Base-by-base conservation (phyloP, 2,329 filamentous ascomycete genomes). In the Fusarium liriodendri region DNA sequence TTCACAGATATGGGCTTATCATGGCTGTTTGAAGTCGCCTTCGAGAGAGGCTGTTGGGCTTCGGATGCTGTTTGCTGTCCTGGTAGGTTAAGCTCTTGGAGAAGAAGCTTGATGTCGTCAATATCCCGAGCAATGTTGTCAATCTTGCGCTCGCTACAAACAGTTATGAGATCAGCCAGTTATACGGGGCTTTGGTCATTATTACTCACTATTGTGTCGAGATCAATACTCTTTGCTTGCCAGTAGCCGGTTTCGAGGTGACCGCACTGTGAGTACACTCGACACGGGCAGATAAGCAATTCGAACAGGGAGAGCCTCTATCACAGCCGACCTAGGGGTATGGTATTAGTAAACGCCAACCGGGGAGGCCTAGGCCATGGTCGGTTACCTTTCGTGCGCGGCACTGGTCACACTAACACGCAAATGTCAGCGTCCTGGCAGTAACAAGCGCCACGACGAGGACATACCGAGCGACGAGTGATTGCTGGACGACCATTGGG, bases 61-160 rank as follows among this genome's bases (percentile, higher is more conserved):
- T 27, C 11, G 9, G 25, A 27, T 14, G 42, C 14, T 22, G 33
- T 8, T 47, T 38, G 25, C 3, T n/a, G 20, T 18, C 20, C 37
- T 22, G 20, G 27, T 13, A 65, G 13, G 3, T 69, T 66, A 18
- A 83, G 71, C 5, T 71, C 64, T 47, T 71, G 61, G 1, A 79
- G 47, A 5, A 79, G 45, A n/a, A 47, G 58, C 65, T 82, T 80
- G 52, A 84, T 83, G 16, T 75, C 75, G 25, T 80, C 77, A 40
- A 84, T 75, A 63, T 81, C 80, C 22, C 73, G 76, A 50, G 75
- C 79, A 45, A 83, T 82, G 2, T 77, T 74, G 40, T 84, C 82
- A 29, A 84, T 82, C 64, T 84, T 84, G 52, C 74, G 77, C 57
- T 84, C 83, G 66, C 82, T 84, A 7, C n/a, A 8, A 52, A 29